phyloP scores from a whole-genome alignment of 2,329 filamentous ascomycete species.

The Venturia oleaginea region DNA sequence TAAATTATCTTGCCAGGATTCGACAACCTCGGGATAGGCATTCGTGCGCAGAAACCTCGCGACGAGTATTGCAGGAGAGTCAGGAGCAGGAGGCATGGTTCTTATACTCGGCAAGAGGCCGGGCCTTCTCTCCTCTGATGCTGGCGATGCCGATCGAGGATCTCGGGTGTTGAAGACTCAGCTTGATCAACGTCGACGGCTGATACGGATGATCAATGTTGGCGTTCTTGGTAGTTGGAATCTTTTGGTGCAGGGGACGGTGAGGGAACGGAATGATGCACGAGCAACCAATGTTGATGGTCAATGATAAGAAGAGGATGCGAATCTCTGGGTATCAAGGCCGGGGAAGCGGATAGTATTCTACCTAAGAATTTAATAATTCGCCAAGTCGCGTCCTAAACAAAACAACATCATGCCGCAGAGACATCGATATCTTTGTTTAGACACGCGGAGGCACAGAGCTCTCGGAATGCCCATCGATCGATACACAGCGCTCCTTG shows the following conservation, averaged over 20 bases:
- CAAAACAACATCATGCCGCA: too few relatives aligned
- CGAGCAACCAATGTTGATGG: background rate
- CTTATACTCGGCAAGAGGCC: background rate
- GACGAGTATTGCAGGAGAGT: constrained; percentile 33
- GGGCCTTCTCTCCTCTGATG: background rate
- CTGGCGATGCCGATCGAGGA: background rate
- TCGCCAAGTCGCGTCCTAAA: too few relatives aligned
- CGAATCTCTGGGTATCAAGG: background rate
- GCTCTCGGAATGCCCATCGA: too few relatives aligned
- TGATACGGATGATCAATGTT: background rate
- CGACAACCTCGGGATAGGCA: constrained; percentile 30
- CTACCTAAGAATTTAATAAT: too few relatives aligned
- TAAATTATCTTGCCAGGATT: background rate
- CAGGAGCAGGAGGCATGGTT: constrained; percentile 16
- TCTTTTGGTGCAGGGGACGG: background rate
- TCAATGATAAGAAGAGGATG: background rate
- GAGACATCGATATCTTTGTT: too few relatives aligned
- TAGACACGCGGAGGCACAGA: too few relatives aligned
- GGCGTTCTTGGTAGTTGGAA: background rate
- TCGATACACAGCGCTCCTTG: too few relatives aligned
- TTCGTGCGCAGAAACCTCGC: constrained; percentile 33
- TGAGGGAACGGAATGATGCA: background rate
- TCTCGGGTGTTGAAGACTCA: background rate
- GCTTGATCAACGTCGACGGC: background rate
- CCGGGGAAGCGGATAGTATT: background rate